phyloP scores from a whole-genome alignment of 768 basidiomycete species.

The Tricholoma saponaceum region DNA sequence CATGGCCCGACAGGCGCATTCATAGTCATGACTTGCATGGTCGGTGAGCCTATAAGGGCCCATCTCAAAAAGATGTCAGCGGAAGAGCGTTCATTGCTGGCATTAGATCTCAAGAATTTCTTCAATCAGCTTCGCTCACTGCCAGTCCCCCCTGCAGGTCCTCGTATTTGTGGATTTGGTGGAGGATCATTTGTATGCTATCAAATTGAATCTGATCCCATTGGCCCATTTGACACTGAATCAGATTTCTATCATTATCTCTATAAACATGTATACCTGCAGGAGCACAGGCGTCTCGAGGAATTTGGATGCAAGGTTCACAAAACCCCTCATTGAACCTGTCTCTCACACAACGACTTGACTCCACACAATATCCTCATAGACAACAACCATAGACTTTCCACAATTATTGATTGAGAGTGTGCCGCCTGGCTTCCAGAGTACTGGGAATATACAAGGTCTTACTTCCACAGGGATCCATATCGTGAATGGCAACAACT shows the following conservation, averaged over 20 bases:
- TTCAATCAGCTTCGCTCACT: background rate
- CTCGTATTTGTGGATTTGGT: background rate
- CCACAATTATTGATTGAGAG: background rate
- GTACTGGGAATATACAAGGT: background rate
- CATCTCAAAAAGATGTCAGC: background rate
- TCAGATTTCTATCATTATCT: background rate
- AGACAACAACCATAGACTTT: background rate
- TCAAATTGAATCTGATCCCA: background rate
- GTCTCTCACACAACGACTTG: background rate
- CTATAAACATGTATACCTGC: background rate
- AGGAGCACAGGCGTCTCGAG: background rate
- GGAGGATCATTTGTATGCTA: background rate
- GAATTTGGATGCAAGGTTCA: background rate
- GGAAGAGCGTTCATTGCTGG: no score
- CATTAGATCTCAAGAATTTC: no score
- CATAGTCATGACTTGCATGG: no score
- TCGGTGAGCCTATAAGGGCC: background rate
- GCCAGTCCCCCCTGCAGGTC: background rate
- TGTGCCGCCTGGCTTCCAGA: background rate
- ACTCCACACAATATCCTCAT: background rate
- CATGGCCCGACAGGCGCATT: background rate
- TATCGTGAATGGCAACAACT: background rate
- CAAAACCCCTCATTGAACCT: background rate
- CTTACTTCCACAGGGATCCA: background rate
- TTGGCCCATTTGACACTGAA: background rate